Conservation (phyloP, 495 filamentous ascomycete species). For the Lasiosphaeris hirsuta region DNA sequence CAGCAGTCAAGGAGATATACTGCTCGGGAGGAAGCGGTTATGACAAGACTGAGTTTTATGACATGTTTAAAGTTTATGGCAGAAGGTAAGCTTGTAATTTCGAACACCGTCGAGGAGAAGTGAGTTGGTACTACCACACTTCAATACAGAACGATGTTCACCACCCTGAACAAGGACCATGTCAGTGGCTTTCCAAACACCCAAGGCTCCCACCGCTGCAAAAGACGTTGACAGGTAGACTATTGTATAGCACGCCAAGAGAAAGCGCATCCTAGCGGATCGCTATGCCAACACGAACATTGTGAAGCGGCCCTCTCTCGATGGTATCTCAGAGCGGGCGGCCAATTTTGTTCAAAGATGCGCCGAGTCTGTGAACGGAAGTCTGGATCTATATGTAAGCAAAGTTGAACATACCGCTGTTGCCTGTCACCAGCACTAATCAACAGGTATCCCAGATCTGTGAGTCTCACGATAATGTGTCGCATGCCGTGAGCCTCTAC, state of each 20-base stretch:
- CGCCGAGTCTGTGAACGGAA: conserved; percentile 34
- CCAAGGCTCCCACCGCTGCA: no score
- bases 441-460: conserved; percentile 14
- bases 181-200: conserved; percentile 30
- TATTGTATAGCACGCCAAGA: conserved; percentile 49
- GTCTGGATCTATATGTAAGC: conserved; percentile 58
- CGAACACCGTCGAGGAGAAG: background rate
- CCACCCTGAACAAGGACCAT: conserved; percentile 53
- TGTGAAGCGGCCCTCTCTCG: conserved; percentile 48
- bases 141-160: conserved; percentile 54
- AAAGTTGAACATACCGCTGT: background rate
- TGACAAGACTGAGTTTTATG: conserved; percentile 66
- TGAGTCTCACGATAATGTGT: conserved; percentile 11
- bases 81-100: conserved; percentile 38
- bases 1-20: conserved; percentile 65
- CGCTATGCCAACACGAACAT: conserved; percentile 67
- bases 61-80: conserved; percentile 57
- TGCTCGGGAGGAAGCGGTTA: conserved; percentile 62
- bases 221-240: background rate
- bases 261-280: conserved; percentile 59
- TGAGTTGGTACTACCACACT: background rate
- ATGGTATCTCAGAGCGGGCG: conserved; percentile 53
- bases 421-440: background rate
- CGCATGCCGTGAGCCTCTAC: background rate
- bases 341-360: conserved; percentile 51